Conservation (phyloP, 495 filamentous ascomycete genomes). For the Alectoria sarmentosa region DNA sequence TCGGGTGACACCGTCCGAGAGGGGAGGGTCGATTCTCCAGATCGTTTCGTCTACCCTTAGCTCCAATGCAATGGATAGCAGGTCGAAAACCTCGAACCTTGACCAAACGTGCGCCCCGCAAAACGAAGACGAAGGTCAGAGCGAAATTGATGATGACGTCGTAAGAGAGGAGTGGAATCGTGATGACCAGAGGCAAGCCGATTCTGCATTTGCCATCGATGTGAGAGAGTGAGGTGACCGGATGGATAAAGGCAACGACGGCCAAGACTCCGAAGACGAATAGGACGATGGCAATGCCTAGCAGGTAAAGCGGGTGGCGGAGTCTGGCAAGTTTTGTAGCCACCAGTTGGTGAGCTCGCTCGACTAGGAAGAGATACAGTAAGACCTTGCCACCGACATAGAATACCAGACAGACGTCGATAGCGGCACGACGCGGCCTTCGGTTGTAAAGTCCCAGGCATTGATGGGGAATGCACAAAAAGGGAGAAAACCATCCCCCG, state of each 20-base stretch:
- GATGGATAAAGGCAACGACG: constrained; percentile 30
- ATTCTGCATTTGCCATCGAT: constrained; percentile 31
- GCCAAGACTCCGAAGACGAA: constrained; percentile 32
- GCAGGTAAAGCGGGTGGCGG: constrained; percentile 12
- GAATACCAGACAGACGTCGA: constrained; percentile 33
- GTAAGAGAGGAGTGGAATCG: constrained; percentile 26
- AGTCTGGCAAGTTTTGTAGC: constrained; percentile 18
- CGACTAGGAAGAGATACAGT: constrained; percentile 35
- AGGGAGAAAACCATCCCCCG: constrained; percentile 8
- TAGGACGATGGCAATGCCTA: constrained; percentile 27
- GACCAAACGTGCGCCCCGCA: not conserved
- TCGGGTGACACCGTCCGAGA: too few species aligned
- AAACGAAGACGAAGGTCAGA: constrained; percentile 3
- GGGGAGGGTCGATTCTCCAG: too few species aligned
- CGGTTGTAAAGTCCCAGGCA: constrained; percentile 1
- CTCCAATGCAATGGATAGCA: not conserved
- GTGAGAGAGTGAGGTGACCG: constrained; percentile 25
- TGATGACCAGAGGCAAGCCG: constrained; percentile 31
- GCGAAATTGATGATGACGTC: constrained; percentile 6
- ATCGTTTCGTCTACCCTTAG: too few species aligned
- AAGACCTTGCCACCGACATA: constrained; percentile 31
- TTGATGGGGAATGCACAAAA: constrained; percentile 6
- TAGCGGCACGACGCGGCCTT: constrained; percentile 23
- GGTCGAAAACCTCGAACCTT: not conserved
- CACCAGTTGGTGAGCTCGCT: constrained; percentile 32